Evolutionary conservation across 345 rosid genomes (phyloP), one percentile per base, ranked within the genome.

Genomic region (Citrus sp.): DNA sequence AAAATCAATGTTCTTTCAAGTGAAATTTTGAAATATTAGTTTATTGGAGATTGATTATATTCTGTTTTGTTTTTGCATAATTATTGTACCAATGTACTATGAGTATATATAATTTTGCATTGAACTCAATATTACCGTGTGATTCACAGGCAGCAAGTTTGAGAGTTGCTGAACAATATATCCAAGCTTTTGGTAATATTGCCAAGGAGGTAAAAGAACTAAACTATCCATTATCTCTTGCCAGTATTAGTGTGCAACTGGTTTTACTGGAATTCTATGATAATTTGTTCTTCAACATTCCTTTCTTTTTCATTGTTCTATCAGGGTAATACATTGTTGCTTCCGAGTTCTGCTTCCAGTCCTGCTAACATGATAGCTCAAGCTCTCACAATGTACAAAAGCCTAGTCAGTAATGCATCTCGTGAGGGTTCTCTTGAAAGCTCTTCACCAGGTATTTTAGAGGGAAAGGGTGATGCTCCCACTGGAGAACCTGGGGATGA

Each of bases 271-370:
- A 56, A 12, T 46, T 35, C 32, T 55, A 3, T 56, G 69, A 37
- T 73, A 21, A 16, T 74, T 22, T 67, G 61, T 65, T 67, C 38
- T 77, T 60, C 14, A 40, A 14, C 71, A 19, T 21, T 5, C 56
- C 38, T 19, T 38, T 12, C 27, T 60, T 27, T 67, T 63, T 18
- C 21, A 30, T 70, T 40, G 8, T 65, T 77, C 67, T 61, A 21
- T 35, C 74, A 94, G 99, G 89, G 97, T 65, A 97, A 97, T 77
- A 97, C 99, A 51, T 79, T 97, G 89, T 79, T 94, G 87, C 97
- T 97, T 87, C 99, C 98, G 1, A 88, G 92, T 70, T 42, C 90
- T 61, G 80, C 90, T 72, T 85, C 79, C 34, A 92, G 87, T 82
- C 97, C 97, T 74, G 87, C 94, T 65, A 89, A 56, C 87, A 82